Evolutionary conservation across 345 rosid genomes (phyloP), one percentile per base, ranked within the genome.

Genomic region (Rubroshorea leprosula): DNA sequence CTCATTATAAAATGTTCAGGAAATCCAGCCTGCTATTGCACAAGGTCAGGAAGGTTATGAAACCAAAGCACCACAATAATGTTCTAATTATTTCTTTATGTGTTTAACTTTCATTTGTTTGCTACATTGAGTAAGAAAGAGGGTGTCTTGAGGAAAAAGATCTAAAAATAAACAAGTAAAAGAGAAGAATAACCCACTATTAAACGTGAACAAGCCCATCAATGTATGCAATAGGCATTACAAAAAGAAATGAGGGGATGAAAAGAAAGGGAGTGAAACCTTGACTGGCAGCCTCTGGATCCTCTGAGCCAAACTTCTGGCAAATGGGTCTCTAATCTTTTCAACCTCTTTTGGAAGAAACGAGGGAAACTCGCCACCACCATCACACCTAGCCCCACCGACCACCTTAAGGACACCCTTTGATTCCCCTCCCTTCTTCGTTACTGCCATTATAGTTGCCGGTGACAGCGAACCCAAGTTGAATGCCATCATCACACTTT

Each of bases 301-400:
- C 60, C 87, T 87, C 63, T 31, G 69, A 29, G 94, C 91, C 64
- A 90, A 65, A 61, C 76, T 77, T 67, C 86, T 83, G 12, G 91
- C 91, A 55, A 76, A 85, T 21, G 91, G 87, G 54, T 90, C 97
- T 72, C 61, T 87, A 69, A 90, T 85, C 43, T 80, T 79, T 68
- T 83, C 70, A 21, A 87, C 78, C 68, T 85, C 86, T 63, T 78
- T 83, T 0, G 96, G 96, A 47, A 90, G 84, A 72, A 90, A 87
- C 1, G 80, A 66, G 25, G 97, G 97, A 62, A 87, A 85, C 68
- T 74, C 80, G 66, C 49, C 70, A 13, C 46, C 74, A 12, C 60
- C 65, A 5, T 66, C 64, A 50, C 27, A 14, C 13, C 54, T 0
- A 41, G 56, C 65, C 24, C 20, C 58, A n/a, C 66, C 55, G 17